A percentile compares a stretch with the other conserved stretches of the same genome.
Conservation (phyloP, 768 basidiomycete genomes). For the Cystoderma amianthinum region DNA sequence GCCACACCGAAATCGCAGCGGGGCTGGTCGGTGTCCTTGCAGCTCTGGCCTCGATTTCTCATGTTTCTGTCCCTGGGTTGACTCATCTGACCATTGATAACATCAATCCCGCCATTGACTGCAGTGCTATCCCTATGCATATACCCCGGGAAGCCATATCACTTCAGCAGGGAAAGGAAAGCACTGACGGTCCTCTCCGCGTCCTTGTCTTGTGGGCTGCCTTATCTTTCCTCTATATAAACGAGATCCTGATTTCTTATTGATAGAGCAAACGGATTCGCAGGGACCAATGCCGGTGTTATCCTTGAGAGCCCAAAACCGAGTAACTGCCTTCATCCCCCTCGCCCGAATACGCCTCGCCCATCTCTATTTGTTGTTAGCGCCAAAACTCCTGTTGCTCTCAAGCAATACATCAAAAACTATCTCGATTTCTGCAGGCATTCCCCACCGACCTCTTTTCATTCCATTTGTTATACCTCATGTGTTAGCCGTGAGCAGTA, state of each 20-base stretch:
- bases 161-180: conserved; percentile 9
- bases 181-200: conserved; percentile 12
- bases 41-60: conserved; percentile 16
- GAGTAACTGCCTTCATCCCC: conserved; percentile 6
- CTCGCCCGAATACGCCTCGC: conserved; percentile 10
- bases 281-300: conserved; percentile 25
- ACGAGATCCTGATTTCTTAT: not conserved
- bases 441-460: conserved; percentile 15
- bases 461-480: conserved; percentile 25
- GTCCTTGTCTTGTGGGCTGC: conserved; percentile 13
- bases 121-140: conserved; percentile 19
- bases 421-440: conserved; percentile 24
- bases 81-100: conserved; percentile 19
- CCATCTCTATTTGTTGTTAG: conserved; percentile 25
- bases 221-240: too few species aligned
- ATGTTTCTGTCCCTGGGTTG: conserved; percentile 22
- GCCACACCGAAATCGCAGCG: conserved; percentile 25
- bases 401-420: conserved; percentile 18
- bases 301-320: conserved; percentile 21
- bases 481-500: conserved; percentile 28
- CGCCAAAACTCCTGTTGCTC: conserved; percentile 22
- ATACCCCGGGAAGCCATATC: conserved; percentile 15
- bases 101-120: conserved; percentile 25
- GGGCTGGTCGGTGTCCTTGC: conserved; percentile 25
- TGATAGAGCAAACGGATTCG: conserved; percentile 25